A percentile compares a stretch with the other conserved stretches of the same genome.
phyloP scores from a whole-genome alignment of 2,329 filamentous ascomycete genomes.

The Knufia petricola region DNA sequence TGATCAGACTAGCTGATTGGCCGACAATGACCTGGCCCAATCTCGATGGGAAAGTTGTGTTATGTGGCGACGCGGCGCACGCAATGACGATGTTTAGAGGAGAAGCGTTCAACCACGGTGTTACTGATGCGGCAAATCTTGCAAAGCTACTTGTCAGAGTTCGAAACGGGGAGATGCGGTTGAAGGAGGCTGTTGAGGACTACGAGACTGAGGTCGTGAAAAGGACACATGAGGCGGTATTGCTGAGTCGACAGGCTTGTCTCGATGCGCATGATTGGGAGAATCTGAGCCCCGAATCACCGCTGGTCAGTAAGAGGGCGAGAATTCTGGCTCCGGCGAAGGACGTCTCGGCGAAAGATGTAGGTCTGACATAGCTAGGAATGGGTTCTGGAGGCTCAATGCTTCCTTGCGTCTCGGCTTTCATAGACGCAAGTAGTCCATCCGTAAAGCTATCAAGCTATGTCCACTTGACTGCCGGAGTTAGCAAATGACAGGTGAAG shows the following conservation, averaged over 20 bases:
- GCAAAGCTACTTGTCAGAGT: slow-evolving; percentile 9
- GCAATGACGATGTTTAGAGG: slow-evolving; percentile 32
- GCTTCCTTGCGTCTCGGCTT: too few relatives aligned
- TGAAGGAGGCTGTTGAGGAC: slow-evolving; percentile 18
- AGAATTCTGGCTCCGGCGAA: not conserved
- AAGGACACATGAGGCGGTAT: slow-evolving; percentile 26
- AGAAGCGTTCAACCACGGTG: slow-evolving; percentile 28
- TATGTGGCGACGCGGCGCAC: slow-evolving; percentile 30
- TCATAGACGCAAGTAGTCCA: too few relatives aligned
- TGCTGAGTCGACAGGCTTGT: slow-evolving; percentile 29
- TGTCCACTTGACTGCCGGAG: too few relatives aligned
- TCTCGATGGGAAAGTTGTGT: slow-evolving; percentile 23
- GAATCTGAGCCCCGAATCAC: slow-evolving; percentile 24
- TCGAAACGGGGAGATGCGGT: not conserved
- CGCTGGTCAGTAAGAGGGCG: slow-evolving; percentile 25
- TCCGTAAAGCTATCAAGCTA: too few relatives aligned
- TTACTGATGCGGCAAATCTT: slow-evolving; percentile 24
- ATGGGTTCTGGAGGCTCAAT: too few relatives aligned
- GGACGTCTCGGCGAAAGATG: not conserved
- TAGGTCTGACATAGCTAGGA: too few relatives aligned
- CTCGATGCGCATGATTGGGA: slow-evolving; percentile 29
- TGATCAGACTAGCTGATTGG: slow-evolving; percentile 24
- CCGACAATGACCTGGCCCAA: slow-evolving; percentile 25
- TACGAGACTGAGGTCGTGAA: slow-evolving; percentile 28
- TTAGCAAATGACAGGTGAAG: too few relatives aligned